phyloP scores from a whole-genome alignment of 1,139 yeast species.

The Candida glucosophila region DNA sequence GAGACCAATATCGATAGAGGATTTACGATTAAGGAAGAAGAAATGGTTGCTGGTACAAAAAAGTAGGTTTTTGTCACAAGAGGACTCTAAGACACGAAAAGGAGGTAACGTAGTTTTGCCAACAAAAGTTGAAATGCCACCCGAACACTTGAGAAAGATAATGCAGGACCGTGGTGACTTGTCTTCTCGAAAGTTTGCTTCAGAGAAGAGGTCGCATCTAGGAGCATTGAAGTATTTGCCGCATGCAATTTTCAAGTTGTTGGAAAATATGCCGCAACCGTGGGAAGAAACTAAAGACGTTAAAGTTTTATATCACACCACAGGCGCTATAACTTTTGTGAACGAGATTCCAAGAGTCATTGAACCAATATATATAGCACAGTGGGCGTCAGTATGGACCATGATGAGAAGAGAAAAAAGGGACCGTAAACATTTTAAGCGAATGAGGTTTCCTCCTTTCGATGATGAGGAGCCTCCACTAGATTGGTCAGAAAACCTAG shows the following conservation, averaged over 20 bases:
- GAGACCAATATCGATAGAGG: too few relatives aligned
- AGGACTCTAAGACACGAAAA: too few relatives aligned
- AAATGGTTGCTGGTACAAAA: conserved; percentile 67
- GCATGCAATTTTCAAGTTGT: conserved; percentile 79
- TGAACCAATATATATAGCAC: conserved; percentile 86
- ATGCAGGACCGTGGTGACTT: conserved; percentile 82
- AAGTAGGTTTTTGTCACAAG: conserved; percentile 32
- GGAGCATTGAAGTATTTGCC: conserved; percentile 95
- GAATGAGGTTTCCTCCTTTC: conserved; percentile 92
- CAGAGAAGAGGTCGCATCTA: conserved; percentile 79
- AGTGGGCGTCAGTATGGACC: conserved; percentile 92
- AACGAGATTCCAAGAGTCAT: conserved; percentile 88
- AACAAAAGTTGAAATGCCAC: conserved; percentile 80
- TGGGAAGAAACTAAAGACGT: conserved; percentile 91
- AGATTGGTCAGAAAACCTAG: conserved; percentile 71
- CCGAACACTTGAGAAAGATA: conserved; percentile 84
- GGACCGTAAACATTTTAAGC: conserved; percentile 79
- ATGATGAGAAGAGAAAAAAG: conserved; percentile 92
- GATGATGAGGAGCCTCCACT: conserved; percentile 97
- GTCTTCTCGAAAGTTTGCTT: conserved; percentile 70
- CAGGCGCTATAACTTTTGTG: conserved; percentile 95
- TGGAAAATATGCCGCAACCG: conserved; percentile 98
- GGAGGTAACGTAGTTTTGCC: conserved; percentile 41
- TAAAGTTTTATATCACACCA: conserved; percentile 75
- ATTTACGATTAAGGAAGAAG: conserved; percentile 36